phyloP scores from a whole-genome alignment of 371 early-diverging fungal genomes.

The Mucor racemosus region DNA sequence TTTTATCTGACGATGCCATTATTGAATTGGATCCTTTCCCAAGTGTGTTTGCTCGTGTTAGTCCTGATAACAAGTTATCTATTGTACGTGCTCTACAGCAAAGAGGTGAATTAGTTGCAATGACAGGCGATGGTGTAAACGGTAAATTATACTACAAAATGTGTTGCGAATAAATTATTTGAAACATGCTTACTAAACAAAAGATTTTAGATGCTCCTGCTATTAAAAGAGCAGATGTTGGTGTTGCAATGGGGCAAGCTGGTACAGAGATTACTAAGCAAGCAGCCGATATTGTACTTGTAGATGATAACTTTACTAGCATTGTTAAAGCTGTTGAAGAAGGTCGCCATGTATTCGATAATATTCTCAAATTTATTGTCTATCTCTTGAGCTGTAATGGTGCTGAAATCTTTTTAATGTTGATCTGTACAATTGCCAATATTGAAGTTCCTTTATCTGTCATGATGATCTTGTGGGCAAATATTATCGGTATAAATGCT shows the following conservation, averaged over 20 bases:
- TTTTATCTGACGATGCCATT: slow-evolving; percentile 82
- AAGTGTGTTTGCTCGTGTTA: slow-evolving; percentile 92
- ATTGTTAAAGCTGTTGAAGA: slow-evolving; percentile 80
- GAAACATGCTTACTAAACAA: neutral
- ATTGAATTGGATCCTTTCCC: slow-evolving; percentile 83
- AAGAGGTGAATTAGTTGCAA: slow-evolving; percentile 71
- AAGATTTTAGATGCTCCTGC: slow-evolving; percentile 80
- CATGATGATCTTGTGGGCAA: slow-evolving; percentile 54
- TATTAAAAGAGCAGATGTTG: slow-evolving; percentile 90
- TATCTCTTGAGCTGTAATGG: slow-evolving; percentile 88
- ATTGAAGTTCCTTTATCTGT: slow-evolving; percentile 61
- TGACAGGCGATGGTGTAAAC: slow-evolving; percentile 93
- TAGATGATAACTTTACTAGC: slow-evolving; percentile 82
- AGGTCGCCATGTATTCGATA: slow-evolving; percentile 85
- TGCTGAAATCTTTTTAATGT: slow-evolving; percentile 68
- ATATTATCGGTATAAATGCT: slow-evolving; percentile 41
- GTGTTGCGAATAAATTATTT: neutral
- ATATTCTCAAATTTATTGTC: slow-evolving; percentile 88
- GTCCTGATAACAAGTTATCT: slow-evolving; percentile 95
- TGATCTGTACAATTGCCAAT: slow-evolving; percentile 52
- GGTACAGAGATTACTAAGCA: slow-evolving; percentile 91
- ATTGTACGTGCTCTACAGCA: slow-evolving; percentile 93
- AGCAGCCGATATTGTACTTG: slow-evolving; percentile 85
- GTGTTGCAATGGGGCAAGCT: slow-evolving; percentile 89
- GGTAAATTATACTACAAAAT: slow-evolving; percentile 10